A percentile compares a stretch with the other conserved stretches of the same genome.
Evolutionary conservation across 805 yeast genomes (phyloP).

Genomic region (Candida hungchunana): DNA sequence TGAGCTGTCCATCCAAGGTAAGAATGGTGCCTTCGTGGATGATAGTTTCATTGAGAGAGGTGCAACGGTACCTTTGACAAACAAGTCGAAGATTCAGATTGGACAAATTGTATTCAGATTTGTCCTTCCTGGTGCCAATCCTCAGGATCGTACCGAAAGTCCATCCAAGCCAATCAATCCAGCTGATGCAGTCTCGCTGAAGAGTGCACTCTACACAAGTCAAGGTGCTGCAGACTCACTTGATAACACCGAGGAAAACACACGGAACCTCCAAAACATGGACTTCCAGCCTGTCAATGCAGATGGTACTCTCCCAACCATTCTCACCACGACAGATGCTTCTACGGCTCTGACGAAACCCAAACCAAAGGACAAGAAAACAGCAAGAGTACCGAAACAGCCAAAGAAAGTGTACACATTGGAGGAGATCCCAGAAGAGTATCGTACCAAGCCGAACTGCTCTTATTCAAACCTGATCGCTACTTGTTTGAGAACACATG

Average conservation of each 20-base stretch:
- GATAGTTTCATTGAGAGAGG: slow-evolving; percentile 87
- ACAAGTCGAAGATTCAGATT: slow-evolving; percentile 83
- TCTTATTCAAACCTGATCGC: slow-evolving; percentile 81
- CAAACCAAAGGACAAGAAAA: slow-evolving; percentile 38
- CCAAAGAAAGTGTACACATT: slow-evolving; percentile 61
- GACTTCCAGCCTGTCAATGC: slow-evolving; percentile 23
- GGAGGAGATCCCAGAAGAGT: slow-evolving; percentile 88
- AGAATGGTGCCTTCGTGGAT: slow-evolving; percentile 96
- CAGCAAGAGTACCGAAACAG: slow-evolving; percentile 45
- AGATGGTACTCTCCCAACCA: slow-evolving; percentile 8
- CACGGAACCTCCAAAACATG: slow-evolving; percentile 18
- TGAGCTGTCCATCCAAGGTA: slow-evolving; percentile 85
- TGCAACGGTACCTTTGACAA: slow-evolving; percentile 79
- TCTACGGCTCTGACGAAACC: background rate
- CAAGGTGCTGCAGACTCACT: slow-evolving; percentile 14
- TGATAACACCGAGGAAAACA: slow-evolving; percentile 12
- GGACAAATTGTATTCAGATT: slow-evolving; percentile 90
- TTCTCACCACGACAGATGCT: slow-evolving; percentile 11
- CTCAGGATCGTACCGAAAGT: slow-evolving; percentile 28
- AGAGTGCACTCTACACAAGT: slow-evolving; percentile 42
- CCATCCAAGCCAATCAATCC: slow-evolving; percentile 47
- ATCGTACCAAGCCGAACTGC: slow-evolving; percentile 75
- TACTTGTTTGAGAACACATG: slow-evolving; percentile 65
- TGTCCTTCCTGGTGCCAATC: slow-evolving; percentile 69
- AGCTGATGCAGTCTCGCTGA: slow-evolving; percentile 55